Conservation (phyloP, 2,329 filamentous ascomycete genomes). For the Oidium heveae region DNA sequence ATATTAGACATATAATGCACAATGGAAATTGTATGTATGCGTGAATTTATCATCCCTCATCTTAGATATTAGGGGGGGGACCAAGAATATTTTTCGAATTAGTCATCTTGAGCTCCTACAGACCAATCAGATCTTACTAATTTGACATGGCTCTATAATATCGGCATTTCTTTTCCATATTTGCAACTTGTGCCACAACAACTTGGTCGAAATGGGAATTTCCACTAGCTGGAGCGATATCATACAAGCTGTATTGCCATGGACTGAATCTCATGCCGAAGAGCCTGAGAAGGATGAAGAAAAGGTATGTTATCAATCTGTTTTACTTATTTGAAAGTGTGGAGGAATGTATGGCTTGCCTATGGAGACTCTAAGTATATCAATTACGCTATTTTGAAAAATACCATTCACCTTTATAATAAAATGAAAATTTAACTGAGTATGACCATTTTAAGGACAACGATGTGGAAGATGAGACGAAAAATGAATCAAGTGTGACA, state of each 20-base stretch:
- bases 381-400: too few relatives aligned
- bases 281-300: slow-evolving; percentile 22
- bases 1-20: too few relatives aligned
- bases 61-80: too few relatives aligned
- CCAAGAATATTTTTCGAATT: too few relatives aligned
- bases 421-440: not conserved
- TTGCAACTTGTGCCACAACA: too few relatives aligned
- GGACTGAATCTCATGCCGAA: slow-evolving; percentile 38
- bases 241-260: slow-evolving; percentile 38
- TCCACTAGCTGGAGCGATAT: slow-evolving; percentile 39
- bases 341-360: not conserved
- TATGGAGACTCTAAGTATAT: too few relatives aligned
- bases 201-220: slow-evolving; percentile 28
- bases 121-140: too few relatives aligned
- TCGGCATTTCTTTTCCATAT: too few relatives aligned
- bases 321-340: not conserved
- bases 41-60: too few relatives aligned
- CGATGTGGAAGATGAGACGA: not conserved
- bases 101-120: too few relatives aligned
- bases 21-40: too few relatives aligned
- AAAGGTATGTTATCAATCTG: slow-evolving; percentile 2
- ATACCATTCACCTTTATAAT: not conserved
- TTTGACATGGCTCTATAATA: too few relatives aligned
- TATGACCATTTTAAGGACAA: not conserved
- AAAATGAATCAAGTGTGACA: slow-evolving; percentile 17